These are phyloP conservation scores for Suillus lakei DNA, from an alignment of 768 basidiomycete genomes.

Conservation along the genomic window DNA sequence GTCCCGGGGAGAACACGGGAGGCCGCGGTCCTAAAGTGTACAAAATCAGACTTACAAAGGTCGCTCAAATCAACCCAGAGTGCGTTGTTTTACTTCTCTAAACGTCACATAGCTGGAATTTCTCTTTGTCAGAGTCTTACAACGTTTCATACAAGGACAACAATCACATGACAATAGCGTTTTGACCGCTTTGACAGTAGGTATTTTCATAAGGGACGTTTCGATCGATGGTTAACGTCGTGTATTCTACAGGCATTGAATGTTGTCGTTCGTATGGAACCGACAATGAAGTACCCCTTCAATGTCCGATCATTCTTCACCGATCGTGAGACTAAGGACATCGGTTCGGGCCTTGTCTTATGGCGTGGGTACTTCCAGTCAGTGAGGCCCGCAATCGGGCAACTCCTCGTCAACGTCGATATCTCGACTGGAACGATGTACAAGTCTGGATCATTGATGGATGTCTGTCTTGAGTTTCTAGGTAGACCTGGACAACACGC, in stretches of 20 bases:
- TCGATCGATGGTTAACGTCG: slow-evolving; percentile 1
- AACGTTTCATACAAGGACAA: slow-evolving; percentile 64
- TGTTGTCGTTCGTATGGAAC: slow-evolving; percentile 77
- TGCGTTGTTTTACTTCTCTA: slow-evolving; percentile 24
- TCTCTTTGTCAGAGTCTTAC: slow-evolving; percentile 52
- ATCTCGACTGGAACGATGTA: slow-evolving; percentile 82
- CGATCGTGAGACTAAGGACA: slow-evolving; percentile 50
- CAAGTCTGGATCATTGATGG: slow-evolving; percentile 61
- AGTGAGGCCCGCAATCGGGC: slow-evolving; percentile 66
- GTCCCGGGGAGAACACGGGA: slow-evolving; percentile 36
- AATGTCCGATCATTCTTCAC: slow-evolving; percentile 80
- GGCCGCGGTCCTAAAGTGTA: slow-evolving; percentile 62
- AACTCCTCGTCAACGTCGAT: slow-evolving; percentile 76
- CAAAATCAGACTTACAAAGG: slow-evolving; percentile 64
- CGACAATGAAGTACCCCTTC: slow-evolving; percentile 68
- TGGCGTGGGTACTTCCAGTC: slow-evolving; percentile 88
- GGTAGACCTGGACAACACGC: slow-evolving; percentile 34
- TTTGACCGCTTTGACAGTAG: slow-evolving; percentile 67
- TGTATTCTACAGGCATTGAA: slow-evolving; percentile 60
- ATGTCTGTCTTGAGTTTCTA: slow-evolving; percentile 62
- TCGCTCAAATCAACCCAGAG: slow-evolving; percentile 64
- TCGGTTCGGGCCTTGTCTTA: slow-evolving; percentile 68
- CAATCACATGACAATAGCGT: slow-evolving; percentile 74
- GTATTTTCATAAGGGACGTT: slow-evolving; percentile 16
- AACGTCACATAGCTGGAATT: slow-evolving; percentile 25